Evolutionary conservation across 768 basidiomycete species (phyloP).

Genomic region (Leucogyrophana mollusca): DNA sequence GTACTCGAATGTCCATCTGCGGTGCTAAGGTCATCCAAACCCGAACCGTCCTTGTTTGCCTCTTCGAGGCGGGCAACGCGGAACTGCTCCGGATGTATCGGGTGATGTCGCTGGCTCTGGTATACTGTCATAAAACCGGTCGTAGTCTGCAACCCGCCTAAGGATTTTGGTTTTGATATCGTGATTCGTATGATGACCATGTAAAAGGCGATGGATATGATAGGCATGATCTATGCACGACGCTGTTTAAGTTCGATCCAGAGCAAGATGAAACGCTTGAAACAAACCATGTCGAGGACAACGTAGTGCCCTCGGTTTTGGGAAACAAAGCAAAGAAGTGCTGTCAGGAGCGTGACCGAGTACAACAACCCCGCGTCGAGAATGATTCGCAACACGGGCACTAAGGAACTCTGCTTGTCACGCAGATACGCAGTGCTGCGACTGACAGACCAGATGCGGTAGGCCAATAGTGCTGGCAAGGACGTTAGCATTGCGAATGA

Average conservation of each 20-base stretch:
- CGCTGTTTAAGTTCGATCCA: not conserved
- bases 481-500: not conserved
- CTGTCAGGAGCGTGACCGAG: slow-evolving; percentile 18
- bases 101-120: not conserved
- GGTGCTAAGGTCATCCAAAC: too few relatives aligned
- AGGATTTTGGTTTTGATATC: slow-evolving; percentile 3
- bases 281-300: slow-evolving; percentile 19
- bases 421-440: slow-evolving; percentile 1
- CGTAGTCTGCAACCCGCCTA: not conserved
- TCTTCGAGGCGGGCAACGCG: slow-evolving; percentile 11
- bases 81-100: slow-evolving; percentile 7
- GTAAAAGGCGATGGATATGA: slow-evolving; percentile 24
- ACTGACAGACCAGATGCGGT: slow-evolving; percentile 22
- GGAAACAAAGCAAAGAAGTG: slow-evolving; percentile 20
- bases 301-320: slow-evolving; percentile 18
- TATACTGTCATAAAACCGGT: not conserved
- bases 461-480: slow-evolving; percentile 18
- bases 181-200: slow-evolving; percentile 24
- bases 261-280: not conserved
- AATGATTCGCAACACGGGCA: slow-evolving; percentile 20
- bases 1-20: too few relatives aligned
- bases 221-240: slow-evolving; percentile 14
- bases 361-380: slow-evolving; percentile 23
- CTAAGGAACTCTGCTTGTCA: slow-evolving; percentile 8
- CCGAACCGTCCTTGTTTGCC: not conserved